Percentiles rank a stretch among this genome's conserved stretches.
These are phyloP conservation scores for Apiospora marii DNA, from an alignment of 2,329 filamentous ascomycete species.

Conservation along the genomic window DNA sequence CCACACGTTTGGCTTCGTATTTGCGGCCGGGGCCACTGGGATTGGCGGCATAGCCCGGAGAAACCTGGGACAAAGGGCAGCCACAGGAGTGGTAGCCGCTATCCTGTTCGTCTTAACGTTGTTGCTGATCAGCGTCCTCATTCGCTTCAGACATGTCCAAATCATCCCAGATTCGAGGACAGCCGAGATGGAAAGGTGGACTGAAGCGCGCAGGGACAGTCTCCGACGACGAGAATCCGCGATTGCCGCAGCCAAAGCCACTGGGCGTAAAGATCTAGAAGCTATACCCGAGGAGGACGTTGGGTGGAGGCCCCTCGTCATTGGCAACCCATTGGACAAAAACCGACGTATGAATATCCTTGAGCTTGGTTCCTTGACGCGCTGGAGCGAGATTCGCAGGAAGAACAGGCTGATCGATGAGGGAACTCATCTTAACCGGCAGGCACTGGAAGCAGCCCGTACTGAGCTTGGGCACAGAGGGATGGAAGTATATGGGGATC, in stretches of 20 bases:
- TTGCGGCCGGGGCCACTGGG: slow-evolving; percentile 73
- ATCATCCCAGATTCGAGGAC: slow-evolving; percentile 71
- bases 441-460: slow-evolving; percentile 43
- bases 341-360: slow-evolving; percentile 74
- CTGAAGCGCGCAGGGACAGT: slow-evolving; percentile 57
- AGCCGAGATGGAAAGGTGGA: slow-evolving; percentile 61
- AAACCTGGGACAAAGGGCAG: slow-evolving; percentile 69
- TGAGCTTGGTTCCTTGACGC: slow-evolving; percentile 71
- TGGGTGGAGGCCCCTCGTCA: slow-evolving; percentile 72
- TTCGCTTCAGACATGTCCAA: slow-evolving; percentile 70
- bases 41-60: slow-evolving; percentile 74
- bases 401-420: slow-evolving; percentile 65
- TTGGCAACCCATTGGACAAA: slow-evolving; percentile 75
- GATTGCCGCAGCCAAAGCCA: slow-evolving; percentile 44
- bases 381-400: slow-evolving; percentile 76
- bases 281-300: slow-evolving; percentile 61
- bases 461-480: slow-evolving; percentile 40
- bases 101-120: slow-evolving; percentile 72
- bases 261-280: slow-evolving; percentile 37
- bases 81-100: slow-evolving; percentile 73
- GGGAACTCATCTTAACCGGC: slow-evolving; percentile 45
- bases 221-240: slow-evolving; percentile 52
- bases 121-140: slow-evolving; percentile 66
- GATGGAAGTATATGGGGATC: slow-evolving; percentile 38
- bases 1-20: slow-evolving; percentile 73